A percentile compares a stretch with the other conserved stretches of the same genome.
These are phyloP conservation scores for Lecanosticta acicola DNA, from an alignment of 2,329 filamentous ascomycete species.

Conservation along the genomic window DNA sequence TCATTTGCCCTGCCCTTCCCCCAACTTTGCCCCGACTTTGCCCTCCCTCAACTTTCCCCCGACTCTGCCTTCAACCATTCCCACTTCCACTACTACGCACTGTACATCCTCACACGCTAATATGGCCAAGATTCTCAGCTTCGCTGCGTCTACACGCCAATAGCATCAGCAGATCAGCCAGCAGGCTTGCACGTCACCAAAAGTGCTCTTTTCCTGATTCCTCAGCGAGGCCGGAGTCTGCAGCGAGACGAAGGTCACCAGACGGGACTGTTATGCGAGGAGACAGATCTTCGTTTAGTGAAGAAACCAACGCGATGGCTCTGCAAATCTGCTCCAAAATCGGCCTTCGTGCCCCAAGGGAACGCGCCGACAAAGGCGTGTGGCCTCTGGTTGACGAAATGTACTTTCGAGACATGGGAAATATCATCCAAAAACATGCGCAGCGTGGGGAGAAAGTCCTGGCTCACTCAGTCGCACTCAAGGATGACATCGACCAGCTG, in stretches of 20 bases:
- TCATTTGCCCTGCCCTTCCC: neutral
- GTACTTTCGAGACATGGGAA: neutral
- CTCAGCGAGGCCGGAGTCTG: too few species aligned
- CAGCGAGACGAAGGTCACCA: too few species aligned
- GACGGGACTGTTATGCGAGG: too few species aligned
- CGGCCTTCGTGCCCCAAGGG: neutral
- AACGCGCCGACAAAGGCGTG: too few species aligned
- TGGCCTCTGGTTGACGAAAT: neutral
- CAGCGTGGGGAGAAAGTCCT: neutral
- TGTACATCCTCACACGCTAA: too few species aligned
- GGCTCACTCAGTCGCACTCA: neutral
- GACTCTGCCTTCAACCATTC: neutral
- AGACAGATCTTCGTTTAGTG: too few species aligned
- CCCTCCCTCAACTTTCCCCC: neutral
- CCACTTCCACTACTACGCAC: neutral
- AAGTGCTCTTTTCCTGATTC: too few species aligned
- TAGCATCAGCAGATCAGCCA: too few species aligned
- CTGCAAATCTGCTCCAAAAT: neutral
- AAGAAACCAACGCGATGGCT: neutral
- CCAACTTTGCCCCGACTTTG: neutral
- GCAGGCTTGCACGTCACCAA: too few species aligned
- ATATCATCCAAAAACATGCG: neutral
- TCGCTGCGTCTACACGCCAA: too few species aligned
- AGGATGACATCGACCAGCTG: neutral
- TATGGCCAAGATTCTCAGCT: too few species aligned